phyloP scores from a whole-genome alignment of 352 stramenopile genomes.

The Phytophthora sojae region DNA sequence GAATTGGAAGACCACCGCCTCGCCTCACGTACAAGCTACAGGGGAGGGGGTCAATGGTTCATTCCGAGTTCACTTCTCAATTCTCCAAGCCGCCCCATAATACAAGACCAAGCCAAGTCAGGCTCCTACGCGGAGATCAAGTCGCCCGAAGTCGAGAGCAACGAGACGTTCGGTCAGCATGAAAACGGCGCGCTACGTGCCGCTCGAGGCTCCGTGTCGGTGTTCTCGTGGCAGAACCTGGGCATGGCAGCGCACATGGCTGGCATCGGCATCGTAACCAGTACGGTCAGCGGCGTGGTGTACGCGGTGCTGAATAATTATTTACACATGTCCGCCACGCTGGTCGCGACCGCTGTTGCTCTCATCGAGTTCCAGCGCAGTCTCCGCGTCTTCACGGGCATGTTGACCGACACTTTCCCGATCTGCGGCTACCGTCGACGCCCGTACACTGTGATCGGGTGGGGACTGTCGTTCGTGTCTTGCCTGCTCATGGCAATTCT shows the following conservation, averaged over 20 bases:
- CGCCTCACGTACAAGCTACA: too few species aligned
- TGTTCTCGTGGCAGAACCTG: slow-evolving; percentile 20
- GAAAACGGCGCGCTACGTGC: too few species aligned
- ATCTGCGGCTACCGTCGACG: slow-evolving; percentile 52
- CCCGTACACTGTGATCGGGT: slow-evolving; percentile 47
- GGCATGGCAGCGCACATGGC: slow-evolving; percentile 40
- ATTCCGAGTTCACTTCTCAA: too few species aligned
- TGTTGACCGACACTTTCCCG: slow-evolving; percentile 50
- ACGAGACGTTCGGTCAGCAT: too few species aligned
- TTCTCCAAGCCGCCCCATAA: too few species aligned
- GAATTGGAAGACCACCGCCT: too few species aligned
- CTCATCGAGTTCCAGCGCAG: slow-evolving; percentile 47
- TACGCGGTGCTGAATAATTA: slow-evolving; percentile 42
- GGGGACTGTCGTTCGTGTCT: slow-evolving; percentile 38
- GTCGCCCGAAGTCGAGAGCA: too few species aligned
- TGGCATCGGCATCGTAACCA: slow-evolving; percentile 41
- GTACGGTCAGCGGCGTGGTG: slow-evolving; percentile 36
- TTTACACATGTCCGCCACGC: slow-evolving; percentile 35
- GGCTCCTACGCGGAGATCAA: too few species aligned
- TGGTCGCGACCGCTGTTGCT: slow-evolving; percentile 37
- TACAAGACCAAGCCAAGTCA: too few species aligned
- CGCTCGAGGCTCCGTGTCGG: too few species aligned
- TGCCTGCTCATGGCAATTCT: slow-evolving; percentile 38
- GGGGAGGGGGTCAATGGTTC: too few species aligned
- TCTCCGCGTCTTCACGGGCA: slow-evolving; percentile 55